Conservation (phyloP, 768 basidiomycete genomes). For the Trametes cinnabarina region DNA sequence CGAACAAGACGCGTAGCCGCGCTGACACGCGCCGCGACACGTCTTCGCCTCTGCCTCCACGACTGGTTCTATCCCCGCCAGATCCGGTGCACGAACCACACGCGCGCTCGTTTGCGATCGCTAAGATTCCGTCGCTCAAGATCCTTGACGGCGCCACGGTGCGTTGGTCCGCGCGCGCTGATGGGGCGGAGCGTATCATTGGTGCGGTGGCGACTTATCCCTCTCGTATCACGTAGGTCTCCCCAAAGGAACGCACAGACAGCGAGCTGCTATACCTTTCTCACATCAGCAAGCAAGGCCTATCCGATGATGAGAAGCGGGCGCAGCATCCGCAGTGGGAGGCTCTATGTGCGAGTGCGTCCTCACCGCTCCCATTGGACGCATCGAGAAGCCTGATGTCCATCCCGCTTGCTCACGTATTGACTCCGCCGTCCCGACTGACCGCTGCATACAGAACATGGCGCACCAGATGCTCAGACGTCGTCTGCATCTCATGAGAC, state of each 20-base stretch:
- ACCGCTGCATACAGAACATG: slow-evolving; percentile 47
- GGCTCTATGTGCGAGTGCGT: slow-evolving; percentile 60
- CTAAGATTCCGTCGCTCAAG: slow-evolving; percentile 61
- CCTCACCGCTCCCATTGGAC: neutral
- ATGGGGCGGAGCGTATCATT: neutral
- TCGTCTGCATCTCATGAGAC: slow-evolving; percentile 23
- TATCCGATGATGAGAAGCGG: slow-evolving; percentile 43
- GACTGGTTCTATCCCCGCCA: slow-evolving; percentile 19
- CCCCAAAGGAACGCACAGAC: slow-evolving; percentile 68
- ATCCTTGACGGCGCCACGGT: slow-evolving; percentile 65
- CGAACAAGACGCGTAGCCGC: too few relatives aligned
- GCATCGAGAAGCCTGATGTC: neutral
- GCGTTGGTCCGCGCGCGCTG: slow-evolving; percentile 28
- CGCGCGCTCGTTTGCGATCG: slow-evolving; percentile 59
- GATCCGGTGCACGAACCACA: slow-evolving; percentile 32
- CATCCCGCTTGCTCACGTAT: neutral
- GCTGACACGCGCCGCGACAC: too few relatives aligned
- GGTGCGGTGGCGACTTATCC: neutral
- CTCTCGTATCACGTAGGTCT: slow-evolving; percentile 46
- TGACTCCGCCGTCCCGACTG: neutral
- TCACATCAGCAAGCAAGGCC: slow-evolving; percentile 49
- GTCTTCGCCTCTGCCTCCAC: neutral
- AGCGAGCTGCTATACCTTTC: slow-evolving; percentile 83
- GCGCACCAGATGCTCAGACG: slow-evolving; percentile 42
- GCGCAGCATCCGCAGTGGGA: slow-evolving; percentile 63